Evolutionary conservation across 2,329 filamentous ascomycete genomes (phyloP).

Genomic region (Chaetomiaceae sp.): DNA sequence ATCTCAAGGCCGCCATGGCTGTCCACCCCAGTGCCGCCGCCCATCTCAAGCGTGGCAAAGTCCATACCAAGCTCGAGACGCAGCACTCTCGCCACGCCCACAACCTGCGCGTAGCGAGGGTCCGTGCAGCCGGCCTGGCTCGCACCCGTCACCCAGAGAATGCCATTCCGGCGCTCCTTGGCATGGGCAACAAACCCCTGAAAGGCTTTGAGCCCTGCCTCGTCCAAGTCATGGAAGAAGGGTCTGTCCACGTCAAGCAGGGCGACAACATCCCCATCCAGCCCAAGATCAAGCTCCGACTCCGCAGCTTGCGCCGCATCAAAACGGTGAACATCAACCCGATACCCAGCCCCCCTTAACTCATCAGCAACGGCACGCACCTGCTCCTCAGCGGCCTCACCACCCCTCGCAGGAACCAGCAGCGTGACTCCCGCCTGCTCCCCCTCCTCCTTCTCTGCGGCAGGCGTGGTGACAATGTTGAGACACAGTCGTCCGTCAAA

Average conservation of each 20-base stretch:
- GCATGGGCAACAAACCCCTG: neutral
- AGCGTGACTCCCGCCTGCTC: neutral
- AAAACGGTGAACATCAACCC: too few relatives aligned
- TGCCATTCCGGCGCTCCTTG: neutral
- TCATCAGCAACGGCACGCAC: too few relatives aligned
- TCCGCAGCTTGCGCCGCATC: too few relatives aligned
- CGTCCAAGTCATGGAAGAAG: too few relatives aligned
- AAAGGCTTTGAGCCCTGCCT: neutral
- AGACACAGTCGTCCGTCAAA: conserved; percentile 11
- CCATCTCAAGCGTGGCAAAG: conserved; percentile 16
- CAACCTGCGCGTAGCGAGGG: conserved; percentile 4
- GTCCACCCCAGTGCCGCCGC: too few relatives aligned
- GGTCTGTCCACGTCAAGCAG: too few relatives aligned
- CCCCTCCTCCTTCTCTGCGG: neutral
- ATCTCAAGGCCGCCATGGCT: too few relatives aligned
- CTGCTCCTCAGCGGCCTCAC: too few relatives aligned
- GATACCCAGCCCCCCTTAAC: too few relatives aligned
- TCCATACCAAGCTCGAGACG: conserved; percentile 8
- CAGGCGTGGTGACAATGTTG: neutral
- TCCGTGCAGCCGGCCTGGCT: conserved; percentile 8
- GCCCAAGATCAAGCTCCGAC: too few relatives aligned
- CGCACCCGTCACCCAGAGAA: conserved; percentile 10
- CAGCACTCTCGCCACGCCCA: conserved; percentile 6
- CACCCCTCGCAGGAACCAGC: too few relatives aligned
- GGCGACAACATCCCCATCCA: too few relatives aligned